Percentiles rank a stretch among this genome's conserved stretches.
phyloP scores from a whole-genome alignment of 1,284 basidiomycete species.

The Moesziomyces sp. region DNA sequence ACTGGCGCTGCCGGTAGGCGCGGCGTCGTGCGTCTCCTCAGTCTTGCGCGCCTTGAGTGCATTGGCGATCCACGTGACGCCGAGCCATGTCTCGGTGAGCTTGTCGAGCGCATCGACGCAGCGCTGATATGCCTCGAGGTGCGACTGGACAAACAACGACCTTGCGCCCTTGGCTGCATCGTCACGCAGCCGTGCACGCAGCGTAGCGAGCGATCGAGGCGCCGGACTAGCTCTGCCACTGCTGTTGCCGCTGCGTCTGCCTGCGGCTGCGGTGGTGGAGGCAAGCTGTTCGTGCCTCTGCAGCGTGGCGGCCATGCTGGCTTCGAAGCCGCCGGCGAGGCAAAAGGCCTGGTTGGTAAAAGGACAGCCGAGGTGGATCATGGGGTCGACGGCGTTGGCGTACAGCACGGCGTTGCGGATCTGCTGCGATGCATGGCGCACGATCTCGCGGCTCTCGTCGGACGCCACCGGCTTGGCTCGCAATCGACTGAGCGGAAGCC shows the following conservation, averaged over 20 bases:
- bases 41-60: slow-evolving; percentile 10
- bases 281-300: slow-evolving; percentile 6
- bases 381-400: slow-evolving; percentile 7
- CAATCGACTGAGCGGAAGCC: slow-evolving; percentile 4
- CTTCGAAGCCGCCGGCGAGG: slow-evolving; percentile 7
- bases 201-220: background rate
- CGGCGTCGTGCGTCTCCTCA: slow-evolving; percentile 1
- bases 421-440: slow-evolving; percentile 7
- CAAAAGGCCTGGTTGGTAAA: slow-evolving; percentile 14
- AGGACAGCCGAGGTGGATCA: slow-evolving; percentile 5
- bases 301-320: slow-evolving; percentile 7
- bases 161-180: slow-evolving; percentile 1
- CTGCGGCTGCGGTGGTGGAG: background rate
- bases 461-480: slow-evolving; percentile 4
- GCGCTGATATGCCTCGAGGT: slow-evolving; percentile 6
- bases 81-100: slow-evolving; percentile 6
- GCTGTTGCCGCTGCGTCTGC: background rate
- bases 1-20: background rate
- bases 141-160: slow-evolving; percentile 11
- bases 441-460: slow-evolving; percentile 8
- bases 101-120: slow-evolving; percentile 10
- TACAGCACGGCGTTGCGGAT: slow-evolving; percentile 10
- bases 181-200: background rate
- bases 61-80: slow-evolving; percentile 10
- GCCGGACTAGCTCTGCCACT: background rate